Evolutionary conservation across 2,329 filamentous ascomycete genomes (phyloP).

Genomic region (Teratosphaeria pseudoeucalypti): DNA sequence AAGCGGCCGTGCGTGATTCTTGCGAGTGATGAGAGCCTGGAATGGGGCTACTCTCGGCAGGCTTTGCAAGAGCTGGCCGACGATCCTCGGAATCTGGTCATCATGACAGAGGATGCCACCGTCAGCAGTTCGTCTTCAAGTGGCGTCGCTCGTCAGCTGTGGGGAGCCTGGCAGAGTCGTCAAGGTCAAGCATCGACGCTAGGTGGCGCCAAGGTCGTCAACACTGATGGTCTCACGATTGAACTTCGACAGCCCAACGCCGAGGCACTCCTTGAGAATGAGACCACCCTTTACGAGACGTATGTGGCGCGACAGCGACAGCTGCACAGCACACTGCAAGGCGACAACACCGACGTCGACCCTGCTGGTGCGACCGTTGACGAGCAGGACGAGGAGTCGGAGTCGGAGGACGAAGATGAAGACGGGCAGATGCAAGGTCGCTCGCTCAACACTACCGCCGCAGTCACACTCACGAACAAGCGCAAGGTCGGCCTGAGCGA

Average conservation of each 20-base stretch:
- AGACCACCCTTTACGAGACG: conserved; percentile 77
- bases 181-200: conserved; percentile 12
- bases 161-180: conserved; percentile 43
- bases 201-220: conserved; percentile 38
- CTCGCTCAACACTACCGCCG: conserved; percentile 77
- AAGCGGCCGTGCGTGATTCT: conserved; percentile 63
- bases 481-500: conserved; percentile 70
- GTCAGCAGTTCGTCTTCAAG: conserved; percentile 17
- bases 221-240: conserved; percentile 46
- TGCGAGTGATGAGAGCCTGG: conserved; percentile 78
- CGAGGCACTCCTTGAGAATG: conserved; percentile 65
- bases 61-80: conserved; percentile 63
- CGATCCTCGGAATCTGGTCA: conserved; percentile 70
- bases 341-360: conserved; percentile 56
- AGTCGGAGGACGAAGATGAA: conserved; percentile 79
- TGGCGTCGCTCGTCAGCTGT: conserved; percentile 64
- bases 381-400: conserved; percentile 75
- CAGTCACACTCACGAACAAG: conserved; percentile 64
- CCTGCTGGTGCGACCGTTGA: conserved; percentile 49
- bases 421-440: conserved; percentile 86
- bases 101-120: conserved; percentile 39
- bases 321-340: conserved; percentile 70
- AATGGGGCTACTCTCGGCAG: conserved; percentile 91
- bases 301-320: conserved; percentile 83
- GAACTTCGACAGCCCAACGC: conserved; percentile 27